Base-by-base conservation (phyloP, 768 basidiomycete species). In the Rubroboletus satanas region DNA sequence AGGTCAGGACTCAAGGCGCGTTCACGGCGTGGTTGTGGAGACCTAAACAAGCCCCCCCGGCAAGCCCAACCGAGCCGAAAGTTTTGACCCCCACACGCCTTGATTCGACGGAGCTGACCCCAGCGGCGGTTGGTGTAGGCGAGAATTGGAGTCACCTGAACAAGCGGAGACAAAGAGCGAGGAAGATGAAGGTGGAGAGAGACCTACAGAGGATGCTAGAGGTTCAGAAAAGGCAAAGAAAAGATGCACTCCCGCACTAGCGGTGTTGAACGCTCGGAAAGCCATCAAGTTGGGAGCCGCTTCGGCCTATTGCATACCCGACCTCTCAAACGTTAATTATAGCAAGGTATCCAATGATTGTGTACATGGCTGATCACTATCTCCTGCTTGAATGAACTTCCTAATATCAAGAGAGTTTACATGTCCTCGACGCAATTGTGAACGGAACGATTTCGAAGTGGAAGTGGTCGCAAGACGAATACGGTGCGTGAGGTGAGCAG, bases 141-240 rank as follows among this genome's bases (percentile, higher is more conserved):
- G 71, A 67, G 49, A 83, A 87, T 59, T 76, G 75, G 65, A 72
- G 75, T 7, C 83, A 87, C 65, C 67, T 87, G 53, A 88, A 77
- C 67, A 79, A 72, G 60, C 73, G 83, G 52, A 70, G 84, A 58
- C 77, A 75, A 55, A 68, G 75, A 15, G 75, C 78, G 23, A 67
- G 85, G 53, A 65, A 69, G 45, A 70, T 57, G 51, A 81, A 80
- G 64, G 74, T 85, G 4, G 62, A 67, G 54, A 67, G 67, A 46
- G 79, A 81, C 37, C 64, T 80, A 18, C 60, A 56, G 54, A 72
- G 69, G 70, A 60, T 79, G 71, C 66, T 67, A 51, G 70, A 67
- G 39, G 52, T 76, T 36, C 65, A 74, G 48, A 57, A 55, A 7
- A 66, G 67, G 49, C 59, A 64, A 51, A 45, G 42, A 29, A 56